Percentiles rank a stretch among this genome's conserved stretches.
phyloP scores from a whole-genome alignment of 1,284 basidiomycete genomes.

The Boletus mariae region DNA sequence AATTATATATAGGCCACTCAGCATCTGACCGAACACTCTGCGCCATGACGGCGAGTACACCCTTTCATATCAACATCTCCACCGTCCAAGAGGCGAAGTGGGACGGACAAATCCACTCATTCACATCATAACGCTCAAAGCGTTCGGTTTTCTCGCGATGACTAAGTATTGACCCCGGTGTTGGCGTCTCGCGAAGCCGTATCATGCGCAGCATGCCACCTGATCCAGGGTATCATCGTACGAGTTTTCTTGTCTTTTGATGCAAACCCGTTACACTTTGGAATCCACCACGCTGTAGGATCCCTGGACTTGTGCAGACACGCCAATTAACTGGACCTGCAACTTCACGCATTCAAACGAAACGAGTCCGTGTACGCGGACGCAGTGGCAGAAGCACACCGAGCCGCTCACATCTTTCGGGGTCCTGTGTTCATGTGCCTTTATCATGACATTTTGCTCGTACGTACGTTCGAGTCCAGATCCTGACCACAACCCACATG shows the following conservation, averaged over 20 bases:
- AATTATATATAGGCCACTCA: slow-evolving; percentile 4
- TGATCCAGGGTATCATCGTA: slow-evolving; percentile 4
- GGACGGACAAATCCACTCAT: neutral
- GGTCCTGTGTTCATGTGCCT: slow-evolving; percentile 17
- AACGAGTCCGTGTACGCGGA: neutral
- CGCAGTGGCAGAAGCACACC: slow-evolving; percentile 16
- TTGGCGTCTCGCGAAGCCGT: neutral
- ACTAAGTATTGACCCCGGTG: neutral
- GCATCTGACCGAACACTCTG: neutral
- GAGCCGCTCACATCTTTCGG: slow-evolving; percentile 9
- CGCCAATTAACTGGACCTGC: neutral
- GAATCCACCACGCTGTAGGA: slow-evolving; percentile 6
- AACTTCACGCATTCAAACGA: neutral
- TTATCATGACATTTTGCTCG: neutral
- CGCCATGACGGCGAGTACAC: neutral
- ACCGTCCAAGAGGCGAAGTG: slow-evolving; percentile 1
- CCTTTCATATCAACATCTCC: neutral
- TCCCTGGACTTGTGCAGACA: neutral
- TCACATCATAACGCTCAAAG: neutral
- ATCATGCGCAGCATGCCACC: neutral
- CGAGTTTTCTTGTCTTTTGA: neutral
- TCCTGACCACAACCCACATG: slow-evolving; percentile 8
- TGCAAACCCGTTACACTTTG: neutral
- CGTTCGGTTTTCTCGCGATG: slow-evolving; percentile 1
- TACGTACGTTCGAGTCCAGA: slow-evolving; percentile 17